A percentile compares a stretch with the other conserved stretches of the same genome.
These are phyloP conservation scores for Diaporthe sp. DNA, from an alignment of 2,329 filamentous ascomycete genomes.

Conservation along the genomic window DNA sequence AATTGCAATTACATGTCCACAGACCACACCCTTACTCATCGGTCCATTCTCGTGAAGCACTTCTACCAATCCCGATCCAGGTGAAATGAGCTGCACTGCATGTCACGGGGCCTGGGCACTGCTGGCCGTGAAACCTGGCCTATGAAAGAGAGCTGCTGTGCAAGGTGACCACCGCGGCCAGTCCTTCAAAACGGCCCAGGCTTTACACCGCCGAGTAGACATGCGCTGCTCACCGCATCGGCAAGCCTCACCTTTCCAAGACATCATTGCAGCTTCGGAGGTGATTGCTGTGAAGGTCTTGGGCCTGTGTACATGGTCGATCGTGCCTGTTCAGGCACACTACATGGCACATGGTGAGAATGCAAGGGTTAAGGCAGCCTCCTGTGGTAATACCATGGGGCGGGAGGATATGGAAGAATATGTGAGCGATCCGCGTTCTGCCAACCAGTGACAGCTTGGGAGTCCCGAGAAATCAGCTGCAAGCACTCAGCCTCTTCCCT, in stretches of 20 bases:
- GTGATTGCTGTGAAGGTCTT: neutral
- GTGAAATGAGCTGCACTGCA: neutral
- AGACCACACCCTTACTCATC: neutral
- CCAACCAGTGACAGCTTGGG: neutral
- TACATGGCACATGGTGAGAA: neutral
- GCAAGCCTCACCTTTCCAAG: neutral
- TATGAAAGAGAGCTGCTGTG: neutral
- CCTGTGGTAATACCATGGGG: neutral
- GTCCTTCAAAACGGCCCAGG: neutral
- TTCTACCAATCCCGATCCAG: neutral
- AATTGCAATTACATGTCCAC: neutral
- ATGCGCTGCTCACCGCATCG: neutral
- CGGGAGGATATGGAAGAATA: neutral
- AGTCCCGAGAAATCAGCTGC: neutral
- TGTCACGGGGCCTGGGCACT: neutral
- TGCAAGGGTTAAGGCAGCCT: neutral
- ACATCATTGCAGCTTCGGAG: neutral
- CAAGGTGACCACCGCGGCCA: neutral
- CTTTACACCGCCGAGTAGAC: neutral
- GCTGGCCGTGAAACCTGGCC: neutral
- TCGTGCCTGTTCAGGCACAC: neutral
- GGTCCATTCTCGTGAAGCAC: neutral
- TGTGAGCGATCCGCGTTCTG: neutral
- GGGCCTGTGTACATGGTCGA: neutral
- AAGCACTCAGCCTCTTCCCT: neutral